Percentiles rank a stretch among this genome's conserved stretches.
These are phyloP conservation scores for Phytophthora pisi DNA, from an alignment of 352 stramenopile species.

Conservation along the genomic window DNA sequence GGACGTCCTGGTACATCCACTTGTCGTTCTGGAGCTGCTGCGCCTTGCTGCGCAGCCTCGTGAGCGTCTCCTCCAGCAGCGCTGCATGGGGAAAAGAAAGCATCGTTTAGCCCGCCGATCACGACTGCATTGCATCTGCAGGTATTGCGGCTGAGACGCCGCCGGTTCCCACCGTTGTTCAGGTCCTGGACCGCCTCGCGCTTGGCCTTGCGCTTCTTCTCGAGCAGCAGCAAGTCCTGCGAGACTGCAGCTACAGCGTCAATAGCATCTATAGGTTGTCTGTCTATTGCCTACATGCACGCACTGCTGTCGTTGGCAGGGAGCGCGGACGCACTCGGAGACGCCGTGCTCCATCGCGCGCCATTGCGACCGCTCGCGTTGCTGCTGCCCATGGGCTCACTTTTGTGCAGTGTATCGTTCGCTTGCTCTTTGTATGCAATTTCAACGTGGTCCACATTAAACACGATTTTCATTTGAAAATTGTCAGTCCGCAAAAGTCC, in stretches of 20 bases:
- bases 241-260: conserved; percentile 17
- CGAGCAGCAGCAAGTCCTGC: conserved; percentile 53
- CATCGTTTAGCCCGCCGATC: neutral
- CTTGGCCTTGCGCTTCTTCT: conserved; percentile 60
- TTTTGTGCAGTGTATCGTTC: neutral
- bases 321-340: conserved; percentile 2
- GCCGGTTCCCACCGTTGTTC: conserved; percentile 41
- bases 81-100: conserved; percentile 24
- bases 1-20: conserved; percentile 79
- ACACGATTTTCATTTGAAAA: too few species aligned
- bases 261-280: too few species aligned
- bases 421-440: neutral
- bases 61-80: conserved; percentile 63
- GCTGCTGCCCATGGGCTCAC: neutral
- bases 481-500: neutral
- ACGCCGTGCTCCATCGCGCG: conserved; percentile 12
- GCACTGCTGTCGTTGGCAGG: conserved; percentile 9
- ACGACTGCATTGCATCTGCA: neutral
- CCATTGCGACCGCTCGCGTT: conserved; percentile 10
- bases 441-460: too few species aligned
- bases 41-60: conserved; percentile 55
- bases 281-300: conserved; percentile 2
- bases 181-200: conserved; percentile 50
- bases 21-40: conserved; percentile 68
- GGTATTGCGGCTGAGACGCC: neutral